Evolutionary conservation across 2,329 filamentous ascomycete species (phyloP).

Genomic region (Ascochyta koolunga): DNA sequence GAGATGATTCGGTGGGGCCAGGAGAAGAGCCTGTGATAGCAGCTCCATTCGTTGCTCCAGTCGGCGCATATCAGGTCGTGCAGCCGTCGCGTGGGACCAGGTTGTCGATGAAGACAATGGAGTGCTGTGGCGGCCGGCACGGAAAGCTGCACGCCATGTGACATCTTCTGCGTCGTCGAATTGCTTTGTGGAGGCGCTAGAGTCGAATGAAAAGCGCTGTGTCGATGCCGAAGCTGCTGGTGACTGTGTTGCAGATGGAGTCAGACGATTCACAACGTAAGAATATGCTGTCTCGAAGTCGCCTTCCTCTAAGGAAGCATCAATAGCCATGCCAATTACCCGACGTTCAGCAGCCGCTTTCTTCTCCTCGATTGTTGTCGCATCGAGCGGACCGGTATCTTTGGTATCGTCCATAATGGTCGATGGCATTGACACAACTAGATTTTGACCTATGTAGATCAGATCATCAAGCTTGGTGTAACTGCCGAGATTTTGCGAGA

Average conservation of each 20-base stretch:
- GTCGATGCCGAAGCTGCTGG: constrained; percentile 32
- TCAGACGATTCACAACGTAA: constrained; percentile 74
- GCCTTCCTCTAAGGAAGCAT: constrained; percentile 75
- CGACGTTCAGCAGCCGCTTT: constrained; percentile 63
- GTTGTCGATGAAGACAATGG: constrained; percentile 48
- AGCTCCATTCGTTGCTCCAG: constrained; percentile 84
- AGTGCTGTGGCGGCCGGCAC: constrained; percentile 73
- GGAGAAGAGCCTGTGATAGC: constrained; percentile 73
- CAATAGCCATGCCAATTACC: constrained; percentile 80
- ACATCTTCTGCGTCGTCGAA: constrained; percentile 62
- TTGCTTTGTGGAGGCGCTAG: constrained; percentile 12
- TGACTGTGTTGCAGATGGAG: constrained; percentile 35
- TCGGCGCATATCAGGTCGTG: constrained; percentile 64
- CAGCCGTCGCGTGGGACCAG: constrained; percentile 53
- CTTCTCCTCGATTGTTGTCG: constrained; percentile 34
- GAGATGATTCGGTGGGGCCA: constrained; percentile 72
- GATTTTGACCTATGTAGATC: constrained; percentile 69
- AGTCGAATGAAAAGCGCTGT: constrained; percentile 29
- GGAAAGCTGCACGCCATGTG: constrained; percentile 79
- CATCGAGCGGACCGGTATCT: constrained; percentile 49
- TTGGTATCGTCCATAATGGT: constrained; percentile 54
- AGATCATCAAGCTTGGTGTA: constrained; percentile 79
- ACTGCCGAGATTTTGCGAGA: constrained; percentile 75
- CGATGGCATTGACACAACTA: constrained; percentile 56
- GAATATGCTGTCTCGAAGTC: constrained; percentile 89